These are phyloP conservation scores for Ceratocystis smalleyi DNA, from an alignment of 2,329 filamentous ascomycete species.

Conservation along the genomic window DNA sequence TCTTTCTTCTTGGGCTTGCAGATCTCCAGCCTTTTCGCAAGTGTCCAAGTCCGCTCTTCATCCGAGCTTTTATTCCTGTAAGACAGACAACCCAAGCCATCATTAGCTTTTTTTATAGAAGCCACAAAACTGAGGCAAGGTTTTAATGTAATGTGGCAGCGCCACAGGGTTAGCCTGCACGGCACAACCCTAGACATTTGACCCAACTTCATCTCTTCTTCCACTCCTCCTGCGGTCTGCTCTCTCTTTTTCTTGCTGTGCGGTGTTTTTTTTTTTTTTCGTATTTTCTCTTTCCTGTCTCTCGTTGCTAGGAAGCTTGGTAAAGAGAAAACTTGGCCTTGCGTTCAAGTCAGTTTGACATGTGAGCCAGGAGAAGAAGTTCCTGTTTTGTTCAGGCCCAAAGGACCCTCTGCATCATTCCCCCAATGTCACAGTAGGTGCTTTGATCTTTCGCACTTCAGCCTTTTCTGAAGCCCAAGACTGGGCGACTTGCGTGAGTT, in stretches of 20 bases:
- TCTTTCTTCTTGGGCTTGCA: not conserved
- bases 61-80: not conserved
- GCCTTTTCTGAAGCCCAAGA: not conserved
- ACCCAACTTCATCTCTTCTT: slow-evolving; percentile 2
- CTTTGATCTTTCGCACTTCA: not conserved
- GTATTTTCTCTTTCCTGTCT: too few relatives aligned
- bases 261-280: too few relatives aligned
- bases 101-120: not conserved
- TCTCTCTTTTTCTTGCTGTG: not conserved
- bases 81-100: not conserved
- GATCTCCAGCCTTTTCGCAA: not conserved
- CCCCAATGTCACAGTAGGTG: not conserved
- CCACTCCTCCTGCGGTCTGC: not conserved
- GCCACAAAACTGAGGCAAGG: not conserved
- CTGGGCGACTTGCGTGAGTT: not conserved
- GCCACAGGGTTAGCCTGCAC: not conserved
- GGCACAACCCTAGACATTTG: not conserved
- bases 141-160: not conserved
- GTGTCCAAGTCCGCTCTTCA: not conserved
- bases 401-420: not conserved
- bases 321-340: too few relatives aligned
- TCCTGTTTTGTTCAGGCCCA: not conserved
- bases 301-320: too few relatives aligned
- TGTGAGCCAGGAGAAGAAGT: not conserved
- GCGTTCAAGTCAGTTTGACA: not conserved